A percentile compares a stretch with the other conserved stretches of the same genome.
These are phyloP conservation scores for Claviceps pazoutovae DNA, from an alignment of 2,329 filamentous ascomycete species.

Conservation along the genomic window DNA sequence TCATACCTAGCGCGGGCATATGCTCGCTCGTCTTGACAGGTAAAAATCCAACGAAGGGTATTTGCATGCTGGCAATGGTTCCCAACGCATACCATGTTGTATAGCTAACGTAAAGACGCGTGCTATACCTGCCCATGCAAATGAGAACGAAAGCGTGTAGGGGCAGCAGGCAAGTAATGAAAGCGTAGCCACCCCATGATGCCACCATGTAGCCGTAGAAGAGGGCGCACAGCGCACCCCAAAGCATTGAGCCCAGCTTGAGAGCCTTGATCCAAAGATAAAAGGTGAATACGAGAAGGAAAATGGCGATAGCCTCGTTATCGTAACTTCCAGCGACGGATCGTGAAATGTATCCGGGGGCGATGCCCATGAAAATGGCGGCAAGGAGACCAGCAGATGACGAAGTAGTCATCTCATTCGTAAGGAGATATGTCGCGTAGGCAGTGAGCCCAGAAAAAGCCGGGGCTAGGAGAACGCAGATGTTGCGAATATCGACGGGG, in stretches of 20 bases:
- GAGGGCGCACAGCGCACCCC: conserved; percentile 84
- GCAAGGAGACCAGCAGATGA: conserved; percentile 89
- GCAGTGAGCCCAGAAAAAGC: conserved; percentile 90
- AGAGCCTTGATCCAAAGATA: conserved; percentile 98
- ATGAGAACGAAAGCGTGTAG: conserved; percentile 89
- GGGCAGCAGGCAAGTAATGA: conserved; percentile 94
- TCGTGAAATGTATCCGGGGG: conserved; percentile 92
- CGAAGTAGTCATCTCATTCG: conserved; percentile 92
- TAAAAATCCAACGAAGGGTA: conserved; percentile 95
- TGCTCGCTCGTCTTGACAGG: conserved; percentile 96
- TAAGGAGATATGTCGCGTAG: conserved; percentile 84
- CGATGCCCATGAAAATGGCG: conserved; percentile 92
- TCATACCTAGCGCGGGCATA: conserved; percentile 81
- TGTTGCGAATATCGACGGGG: conserved; percentile 96
- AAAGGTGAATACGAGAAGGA: conserved; percentile 95
- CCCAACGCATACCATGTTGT: conserved; percentile 96
- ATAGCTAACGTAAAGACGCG: conserved; percentile 87
- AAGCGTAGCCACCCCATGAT: conserved; percentile 98
- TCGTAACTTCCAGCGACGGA: conserved; percentile 98
- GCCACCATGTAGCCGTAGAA: conserved; percentile 99
- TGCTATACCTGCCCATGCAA: conserved; percentile 93
- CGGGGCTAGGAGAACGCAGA: conserved; percentile 91
- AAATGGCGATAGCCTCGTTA: conserved; percentile 98
- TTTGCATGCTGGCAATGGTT: conserved; percentile 95
- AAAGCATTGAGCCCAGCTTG: conserved; percentile 91